These are phyloP conservation scores for Microbotryomycetes sp. DNA, from an alignment of 1,284 basidiomycete species.

Conservation along the genomic window DNA sequence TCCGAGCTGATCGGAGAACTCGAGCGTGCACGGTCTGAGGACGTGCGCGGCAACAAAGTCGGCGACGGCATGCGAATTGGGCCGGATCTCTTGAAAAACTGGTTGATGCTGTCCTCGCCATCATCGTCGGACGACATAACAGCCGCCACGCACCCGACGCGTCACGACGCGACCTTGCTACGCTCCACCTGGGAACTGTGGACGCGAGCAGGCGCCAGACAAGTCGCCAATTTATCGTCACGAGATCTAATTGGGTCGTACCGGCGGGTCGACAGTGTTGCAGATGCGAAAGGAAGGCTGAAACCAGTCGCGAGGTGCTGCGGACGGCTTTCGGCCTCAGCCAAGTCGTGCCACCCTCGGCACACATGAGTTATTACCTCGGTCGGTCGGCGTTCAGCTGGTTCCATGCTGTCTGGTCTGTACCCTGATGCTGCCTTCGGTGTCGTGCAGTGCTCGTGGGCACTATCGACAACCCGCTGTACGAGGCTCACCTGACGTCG, in stretches of 20 bases:
- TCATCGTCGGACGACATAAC: not conserved
- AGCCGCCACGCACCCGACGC: too few species aligned
- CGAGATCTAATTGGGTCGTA: too few species aligned
- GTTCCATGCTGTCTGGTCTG: not conserved
- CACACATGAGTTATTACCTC: conserved; percentile 22
- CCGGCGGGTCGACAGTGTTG: too few species aligned
- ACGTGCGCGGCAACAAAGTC: not conserved
- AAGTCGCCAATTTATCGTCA: too few species aligned
- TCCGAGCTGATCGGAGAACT: too few species aligned
- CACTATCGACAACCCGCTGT: conserved; percentile 37
- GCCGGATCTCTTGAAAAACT: not conserved
- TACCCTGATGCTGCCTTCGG: not conserved
- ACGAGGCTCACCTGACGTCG: conserved; percentile 35
- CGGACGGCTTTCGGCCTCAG: too few species aligned
- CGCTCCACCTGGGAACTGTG: not conserved
- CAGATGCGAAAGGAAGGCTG: too few species aligned
- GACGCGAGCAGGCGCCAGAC: too few species aligned
- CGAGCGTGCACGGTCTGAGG: too few species aligned
- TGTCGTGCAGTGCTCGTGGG: conserved; percentile 32
- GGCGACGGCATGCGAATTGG: not conserved
- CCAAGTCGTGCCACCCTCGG: too few species aligned
- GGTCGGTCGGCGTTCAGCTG: conserved; percentile 7
- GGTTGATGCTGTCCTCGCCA: not conserved
- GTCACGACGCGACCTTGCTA: not conserved
- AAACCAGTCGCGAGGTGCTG: too few species aligned